Percentiles rank a stretch among this genome's conserved stretches.
phyloP scores from a whole-genome alignment of 208 protist species.

The Willaertia magna region DNA sequence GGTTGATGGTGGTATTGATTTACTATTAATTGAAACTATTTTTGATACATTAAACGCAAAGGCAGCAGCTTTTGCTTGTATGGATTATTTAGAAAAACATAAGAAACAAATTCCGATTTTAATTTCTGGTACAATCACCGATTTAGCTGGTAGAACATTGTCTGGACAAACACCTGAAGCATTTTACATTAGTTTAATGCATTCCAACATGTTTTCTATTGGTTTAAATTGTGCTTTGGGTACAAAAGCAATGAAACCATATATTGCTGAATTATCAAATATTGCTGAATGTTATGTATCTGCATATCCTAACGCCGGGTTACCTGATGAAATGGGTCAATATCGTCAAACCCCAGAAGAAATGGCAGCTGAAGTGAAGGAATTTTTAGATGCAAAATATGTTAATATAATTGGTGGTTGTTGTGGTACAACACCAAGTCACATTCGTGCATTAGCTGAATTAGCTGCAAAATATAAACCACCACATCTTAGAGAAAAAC shows the following conservation, averaged over 20 bases:
- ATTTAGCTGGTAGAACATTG: slow-evolving; percentile 78
- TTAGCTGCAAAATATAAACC: not conserved
- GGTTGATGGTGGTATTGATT: slow-evolving; percentile 76
- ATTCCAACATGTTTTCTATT: slow-evolving; percentile 67
- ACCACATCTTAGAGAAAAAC: not conserved
- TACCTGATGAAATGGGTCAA: slow-evolving; percentile 56
- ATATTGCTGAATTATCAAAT: slow-evolving; percentile 38
- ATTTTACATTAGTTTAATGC: slow-evolving; percentile 69
- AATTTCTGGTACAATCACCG: slow-evolving; percentile 80
- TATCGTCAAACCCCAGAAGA: slow-evolving; percentile 53
- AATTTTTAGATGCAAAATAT: slow-evolving; percentile 41
- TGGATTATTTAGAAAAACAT: slow-evolving; percentile 61
- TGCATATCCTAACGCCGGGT: slow-evolving; percentile 57
- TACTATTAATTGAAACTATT: slow-evolving; percentile 90
- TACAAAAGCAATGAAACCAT: slow-evolving; percentile 44
- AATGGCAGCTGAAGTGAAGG: slow-evolving; percentile 41
- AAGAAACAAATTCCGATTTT: slow-evolving; percentile 34
- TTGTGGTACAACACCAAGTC: slow-evolving; percentile 50
- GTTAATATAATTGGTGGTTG: slow-evolving; percentile 57
- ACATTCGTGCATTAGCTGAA: slow-evolving; percentile 47
- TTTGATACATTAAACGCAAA: slow-evolving; percentile 74
- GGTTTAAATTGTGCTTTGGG: slow-evolving; percentile 83
- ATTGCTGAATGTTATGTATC: slow-evolving; percentile 46
- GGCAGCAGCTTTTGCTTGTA: slow-evolving; percentile 78
- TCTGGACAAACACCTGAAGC: slow-evolving; percentile 89